phyloP scores from a whole-genome alignment of 1,284 basidiomycete genomes.

The Cystobasidium pallidum region DNA sequence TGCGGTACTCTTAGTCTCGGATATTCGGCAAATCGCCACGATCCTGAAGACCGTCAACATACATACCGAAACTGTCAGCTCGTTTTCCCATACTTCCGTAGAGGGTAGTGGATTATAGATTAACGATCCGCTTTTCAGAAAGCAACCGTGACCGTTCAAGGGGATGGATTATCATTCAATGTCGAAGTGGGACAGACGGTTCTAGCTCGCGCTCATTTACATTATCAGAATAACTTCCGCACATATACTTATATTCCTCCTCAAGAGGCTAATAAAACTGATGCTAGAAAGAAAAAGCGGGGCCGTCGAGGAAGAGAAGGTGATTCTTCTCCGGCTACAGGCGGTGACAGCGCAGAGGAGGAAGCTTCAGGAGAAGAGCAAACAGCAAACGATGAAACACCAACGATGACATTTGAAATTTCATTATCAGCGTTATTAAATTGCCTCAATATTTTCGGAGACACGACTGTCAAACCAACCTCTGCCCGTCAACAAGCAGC shows the following conservation, averaged over 20 bases:
- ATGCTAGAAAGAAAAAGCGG: neutral
- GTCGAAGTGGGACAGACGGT: conserved; percentile 74
- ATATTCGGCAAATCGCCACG: conserved; percentile 49
- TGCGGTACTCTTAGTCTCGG: conserved; percentile 39
- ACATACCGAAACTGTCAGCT: conserved; percentile 26
- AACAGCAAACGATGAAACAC: conserved; percentile 54
- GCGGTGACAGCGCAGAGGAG: conserved; percentile 55
- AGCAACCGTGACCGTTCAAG: conserved; percentile 73
- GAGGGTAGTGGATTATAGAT: neutral
- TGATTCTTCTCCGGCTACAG: conserved; percentile 20
- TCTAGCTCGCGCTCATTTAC: conserved; percentile 9
- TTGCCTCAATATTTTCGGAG: conserved; percentile 89
- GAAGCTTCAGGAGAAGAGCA: conserved; percentile 46
- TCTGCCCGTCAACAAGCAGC: conserved; percentile 40
- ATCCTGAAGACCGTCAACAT: conserved; percentile 50
- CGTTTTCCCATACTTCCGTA: neutral
- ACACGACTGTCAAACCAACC: conserved; percentile 59
- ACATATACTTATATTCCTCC: conserved; percentile 77
- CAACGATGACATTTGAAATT: conserved; percentile 69
- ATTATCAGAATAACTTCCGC: conserved; percentile 54
- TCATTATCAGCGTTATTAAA: conserved; percentile 79
- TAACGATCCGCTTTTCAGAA: conserved; percentile 61
- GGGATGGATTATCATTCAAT: conserved; percentile 74
- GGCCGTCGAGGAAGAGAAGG: neutral
- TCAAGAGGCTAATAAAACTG: conserved; percentile 62